Evolutionary conservation across 768 basidiomycete species (phyloP).

Genomic region (Tulasnella sp.): DNA sequence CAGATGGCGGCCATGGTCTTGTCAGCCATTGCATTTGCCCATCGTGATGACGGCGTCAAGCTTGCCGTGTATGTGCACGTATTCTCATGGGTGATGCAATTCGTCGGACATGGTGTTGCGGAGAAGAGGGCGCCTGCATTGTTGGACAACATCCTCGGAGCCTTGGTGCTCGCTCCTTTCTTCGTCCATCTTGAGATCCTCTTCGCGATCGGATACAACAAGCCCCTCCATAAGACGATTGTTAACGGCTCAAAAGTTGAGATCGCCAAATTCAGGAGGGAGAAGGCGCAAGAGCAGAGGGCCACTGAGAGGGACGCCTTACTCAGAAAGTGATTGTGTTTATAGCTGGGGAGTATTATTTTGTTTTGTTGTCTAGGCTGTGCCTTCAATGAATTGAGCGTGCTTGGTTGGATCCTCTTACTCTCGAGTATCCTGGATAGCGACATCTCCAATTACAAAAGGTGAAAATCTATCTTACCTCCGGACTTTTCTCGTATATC

Average conservation of each 20-base stretch:
- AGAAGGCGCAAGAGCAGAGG: slow-evolving; percentile 48
- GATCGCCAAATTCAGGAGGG: slow-evolving; percentile 57
- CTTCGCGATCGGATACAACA: slow-evolving; percentile 70
- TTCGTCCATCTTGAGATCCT: slow-evolving; percentile 90
- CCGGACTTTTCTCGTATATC: no score
- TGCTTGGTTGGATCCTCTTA: no score
- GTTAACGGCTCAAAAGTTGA: slow-evolving; percentile 65
- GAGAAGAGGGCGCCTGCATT: slow-evolving; percentile 85
- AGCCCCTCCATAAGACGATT: slow-evolving; percentile 62
- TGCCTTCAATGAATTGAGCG: no score
- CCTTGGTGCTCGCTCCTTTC: slow-evolving; percentile 86
- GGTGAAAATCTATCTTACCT: no score
- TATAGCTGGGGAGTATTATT: no score
- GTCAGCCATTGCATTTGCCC: slow-evolving; percentile 55
- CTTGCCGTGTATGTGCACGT: slow-evolving; percentile 48
- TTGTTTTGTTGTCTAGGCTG: no score
- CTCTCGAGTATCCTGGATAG: no score
- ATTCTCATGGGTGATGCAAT: slow-evolving; percentile 79
- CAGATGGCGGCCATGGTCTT: slow-evolving; percentile 51
- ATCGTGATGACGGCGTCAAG: slow-evolving; percentile 39
- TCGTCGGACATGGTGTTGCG: slow-evolving; percentile 79
- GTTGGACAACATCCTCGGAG: slow-evolving; percentile 78
- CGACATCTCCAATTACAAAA: no score
- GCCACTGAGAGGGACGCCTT: slow-evolving; percentile 2
- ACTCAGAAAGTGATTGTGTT: no score